Evolutionary conservation across 441 rosid species (phyloP).

Genomic region (Adansonia rubrostipa): DNA sequence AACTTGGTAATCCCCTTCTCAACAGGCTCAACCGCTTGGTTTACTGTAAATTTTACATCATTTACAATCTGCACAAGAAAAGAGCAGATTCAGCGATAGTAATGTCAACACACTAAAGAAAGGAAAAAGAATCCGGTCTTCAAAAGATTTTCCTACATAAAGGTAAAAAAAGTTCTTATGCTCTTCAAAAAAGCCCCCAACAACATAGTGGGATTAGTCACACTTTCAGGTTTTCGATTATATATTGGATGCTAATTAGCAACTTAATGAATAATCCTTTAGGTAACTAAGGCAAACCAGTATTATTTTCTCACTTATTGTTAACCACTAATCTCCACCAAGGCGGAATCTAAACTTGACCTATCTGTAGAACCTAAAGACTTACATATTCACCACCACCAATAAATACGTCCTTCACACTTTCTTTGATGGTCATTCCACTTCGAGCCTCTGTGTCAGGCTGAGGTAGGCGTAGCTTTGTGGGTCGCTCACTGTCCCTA

Average conservation of each 20-base stretch:
- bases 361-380: constrained; percentile 25
- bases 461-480: constrained; percentile 92
- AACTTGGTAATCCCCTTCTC: constrained; percentile 93
- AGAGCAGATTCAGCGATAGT: constrained; percentile 30
- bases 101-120: background rate
- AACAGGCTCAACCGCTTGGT: constrained; percentile 96
- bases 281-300: too few species aligned
- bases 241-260: background rate
- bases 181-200: background rate
- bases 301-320: too few species aligned
- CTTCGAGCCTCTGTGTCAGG: constrained; percentile 73
- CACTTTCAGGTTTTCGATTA: background rate
- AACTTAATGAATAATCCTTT: background rate
- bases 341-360: background rate
- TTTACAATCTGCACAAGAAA: constrained; percentile 78
- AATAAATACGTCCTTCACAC: constrained; percentile 90
- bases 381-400: constrained; percentile 97
- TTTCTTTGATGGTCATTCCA: constrained; percentile 93
- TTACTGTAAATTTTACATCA: constrained; percentile 93
- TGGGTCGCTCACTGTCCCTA: constrained; percentile 96
- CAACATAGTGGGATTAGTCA: background rate
- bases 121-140: too few species aligned
- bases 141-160: too few species aligned
- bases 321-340: background rate
- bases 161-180: background rate